These are phyloP conservation scores for Amaranthus tricolor DNA, from an alignment of 179 eudicot genomes.

Conservation along the genomic window DNA sequence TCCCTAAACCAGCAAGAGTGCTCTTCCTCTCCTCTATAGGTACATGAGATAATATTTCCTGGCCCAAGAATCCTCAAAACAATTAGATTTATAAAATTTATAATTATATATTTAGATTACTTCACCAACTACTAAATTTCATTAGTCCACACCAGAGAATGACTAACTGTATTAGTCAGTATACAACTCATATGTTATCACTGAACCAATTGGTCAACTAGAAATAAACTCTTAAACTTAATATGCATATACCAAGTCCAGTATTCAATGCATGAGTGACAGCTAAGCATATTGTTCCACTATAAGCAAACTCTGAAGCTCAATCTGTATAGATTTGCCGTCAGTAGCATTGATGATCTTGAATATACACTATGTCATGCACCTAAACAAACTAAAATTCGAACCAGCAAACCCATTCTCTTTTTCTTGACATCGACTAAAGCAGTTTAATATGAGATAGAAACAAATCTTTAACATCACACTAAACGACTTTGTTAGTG, in stretches of 20 bases:
- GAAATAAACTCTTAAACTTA: too few species aligned
- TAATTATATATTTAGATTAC: background rate
- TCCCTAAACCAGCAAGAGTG: slow-evolving; percentile 44
- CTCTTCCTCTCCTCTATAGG: slow-evolving; percentile 65
- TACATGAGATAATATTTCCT: slow-evolving; percentile 88
- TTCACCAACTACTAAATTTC: background rate
- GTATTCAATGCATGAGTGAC: background rate
- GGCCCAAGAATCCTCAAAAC: background rate
- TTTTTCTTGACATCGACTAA: background rate
- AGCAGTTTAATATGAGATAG: too few species aligned
- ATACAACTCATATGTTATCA: too few species aligned
- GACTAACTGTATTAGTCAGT: slow-evolving; percentile 1
- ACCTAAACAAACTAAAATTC: background rate
- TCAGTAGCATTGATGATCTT: background rate
- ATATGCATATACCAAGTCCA: too few species aligned
- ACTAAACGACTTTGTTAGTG: too few species aligned
- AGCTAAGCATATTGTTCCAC: slow-evolving; percentile 7
- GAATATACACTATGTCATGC: background rate
- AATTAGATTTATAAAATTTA: background rate
- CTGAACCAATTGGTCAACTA: too few species aligned
- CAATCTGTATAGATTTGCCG: background rate
- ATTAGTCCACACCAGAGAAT: background rate
- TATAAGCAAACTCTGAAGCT: slow-evolving; percentile 1
- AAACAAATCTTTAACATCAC: too few species aligned
- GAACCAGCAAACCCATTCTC: background rate